Evolutionary conservation across 2,329 filamentous ascomycete species (phyloP), one percentile per base, ranked within the genome.

Genomic region (Penicillium rolfsii): DNA sequence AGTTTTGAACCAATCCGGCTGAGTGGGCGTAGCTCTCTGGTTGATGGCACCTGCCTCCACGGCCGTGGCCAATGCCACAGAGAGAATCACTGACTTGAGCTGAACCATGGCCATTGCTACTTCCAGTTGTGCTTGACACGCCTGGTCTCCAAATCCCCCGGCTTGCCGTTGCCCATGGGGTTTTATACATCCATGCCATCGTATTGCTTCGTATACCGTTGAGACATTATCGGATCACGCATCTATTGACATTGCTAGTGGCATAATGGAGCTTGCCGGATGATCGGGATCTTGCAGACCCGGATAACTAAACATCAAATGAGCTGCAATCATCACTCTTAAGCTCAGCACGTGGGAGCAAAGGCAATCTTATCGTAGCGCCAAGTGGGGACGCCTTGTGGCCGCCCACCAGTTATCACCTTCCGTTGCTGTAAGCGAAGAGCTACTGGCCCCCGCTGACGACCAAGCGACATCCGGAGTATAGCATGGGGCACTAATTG

Each of bases 1-100:
- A 4, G 58, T 63, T 45, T 64, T 53, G 57, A 61, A 58, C 62
- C 59, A 62, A 36, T 62, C 40, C 16, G 62, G 46, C 49, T 64
- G 46, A 40, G 59, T 58, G 8, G 40, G 45, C 4, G 58, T 58
- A 30, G 57, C 58, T 38, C 49, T 52, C 46, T 38, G 58, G 12
- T 41, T 36, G 19, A 55, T 58, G 19, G 58, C 38, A 35, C 49
- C 54, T 6, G 58, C 54, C 12, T 59, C 53, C 11, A 40, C 54
- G 22, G 43, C 54, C 7, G 45, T 36, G 33, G 55, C 54, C n/a
- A 63, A 26, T 7, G 45, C 61, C 6, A 60, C 26, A 8, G 55
- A 48, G 30, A 57, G 14, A 24, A 52, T 3, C 16, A 55, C 4
- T 7, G 40, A 24, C 35, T 50, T 50, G 16, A 60, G 49, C 28